Base-by-base conservation (phyloP, 805 yeast genomes). In the Metschnikowia vanudenii region DNA sequence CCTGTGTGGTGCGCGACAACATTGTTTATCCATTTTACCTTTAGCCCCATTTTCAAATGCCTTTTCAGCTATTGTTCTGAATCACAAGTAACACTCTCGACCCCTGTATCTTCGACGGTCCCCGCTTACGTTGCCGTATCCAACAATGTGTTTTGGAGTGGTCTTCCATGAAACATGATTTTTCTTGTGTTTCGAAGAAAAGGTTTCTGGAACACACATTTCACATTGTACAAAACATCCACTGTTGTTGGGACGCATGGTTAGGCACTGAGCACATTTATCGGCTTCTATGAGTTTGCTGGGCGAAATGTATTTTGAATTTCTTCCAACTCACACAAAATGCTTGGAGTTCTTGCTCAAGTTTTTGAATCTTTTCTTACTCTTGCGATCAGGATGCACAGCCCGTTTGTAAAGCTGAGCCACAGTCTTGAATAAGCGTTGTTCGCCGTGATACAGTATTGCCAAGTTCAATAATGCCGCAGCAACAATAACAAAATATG, bases 401-500 rank as follows among this genome's bases (percentile, higher is more conserved):
- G 64, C 9, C 41, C 64, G 56, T 53, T 76, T 78, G 58, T 65
- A 72, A 0, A 62, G 19, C 29, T 52, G 59, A 0, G 82, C 76
- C 16, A 81, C 18, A 30, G 51, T 53, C n/a, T 55, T 57, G 50
- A 79, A 80, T 33, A 79, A 50, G 40, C 46, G 64, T 41, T 65
- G 67, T 45, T 81, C 77, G 3, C 82, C 80, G 2, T 68, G 28
- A 52, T 71, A 59, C 63, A 83, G 64, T 0, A 68, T 64, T 1
- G 59, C 68, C 39, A 80, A 77, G 59, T 89, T 88, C 16, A 74
- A 37, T 0, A 64, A 46, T 0, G 82, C 79, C 30, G 74, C 57
- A 0, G 69, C 32, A 12, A 80, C 34, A n/a, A 89, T 72, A n/a
- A 73, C 57, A 16, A 67, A 36, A 55, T 82, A 83, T 61, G 84